Evolutionary conservation across 345 rosid species (phyloP).

Genomic region (Carallia brachiata): DNA sequence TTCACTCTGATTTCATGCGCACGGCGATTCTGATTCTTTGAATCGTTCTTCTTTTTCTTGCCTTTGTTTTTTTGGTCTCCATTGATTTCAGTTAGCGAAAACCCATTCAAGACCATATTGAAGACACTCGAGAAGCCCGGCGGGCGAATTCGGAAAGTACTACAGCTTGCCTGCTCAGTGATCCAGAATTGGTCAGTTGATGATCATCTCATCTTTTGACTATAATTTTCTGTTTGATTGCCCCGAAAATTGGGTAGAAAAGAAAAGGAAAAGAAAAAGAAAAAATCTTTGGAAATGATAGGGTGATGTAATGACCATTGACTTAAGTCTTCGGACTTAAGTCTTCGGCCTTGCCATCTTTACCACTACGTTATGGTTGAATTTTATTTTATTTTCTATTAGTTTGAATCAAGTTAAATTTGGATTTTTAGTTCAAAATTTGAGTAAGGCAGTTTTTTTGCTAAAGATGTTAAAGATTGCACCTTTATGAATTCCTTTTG

Average conservation of each 20-base stretch:
- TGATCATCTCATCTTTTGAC: not conserved
- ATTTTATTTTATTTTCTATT: not conserved
- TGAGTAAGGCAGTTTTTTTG: no score
- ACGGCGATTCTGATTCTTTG: conserved; percentile 7
- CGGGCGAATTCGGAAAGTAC: conserved; percentile 63
- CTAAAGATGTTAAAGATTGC: no score
- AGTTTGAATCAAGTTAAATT: no score
- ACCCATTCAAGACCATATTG: conserved; percentile 55
- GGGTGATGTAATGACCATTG: not conserved
- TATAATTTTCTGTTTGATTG: conserved; percentile 7
- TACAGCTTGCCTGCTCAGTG: conserved; percentile 62
- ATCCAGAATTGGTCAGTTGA: conserved; percentile 59
- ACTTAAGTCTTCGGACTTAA: not conserved
- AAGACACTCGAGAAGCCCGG: conserved; percentile 65
- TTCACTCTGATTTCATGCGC: no score
- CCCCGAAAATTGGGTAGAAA: not conserved
- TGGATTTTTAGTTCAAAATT: no score
- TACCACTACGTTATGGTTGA: not conserved
- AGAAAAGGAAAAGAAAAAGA: not conserved
- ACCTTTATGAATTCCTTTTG: not conserved
- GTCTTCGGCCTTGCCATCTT: not conserved
- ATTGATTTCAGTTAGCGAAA: conserved; percentile 41
- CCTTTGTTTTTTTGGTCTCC: conserved; percentile 8
- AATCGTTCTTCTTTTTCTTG: not conserved
- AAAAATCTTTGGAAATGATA: no score